Evolutionary conservation across 2,329 filamentous ascomycete genomes (phyloP).

Genomic region (Dryadomyces sulphureus): DNA sequence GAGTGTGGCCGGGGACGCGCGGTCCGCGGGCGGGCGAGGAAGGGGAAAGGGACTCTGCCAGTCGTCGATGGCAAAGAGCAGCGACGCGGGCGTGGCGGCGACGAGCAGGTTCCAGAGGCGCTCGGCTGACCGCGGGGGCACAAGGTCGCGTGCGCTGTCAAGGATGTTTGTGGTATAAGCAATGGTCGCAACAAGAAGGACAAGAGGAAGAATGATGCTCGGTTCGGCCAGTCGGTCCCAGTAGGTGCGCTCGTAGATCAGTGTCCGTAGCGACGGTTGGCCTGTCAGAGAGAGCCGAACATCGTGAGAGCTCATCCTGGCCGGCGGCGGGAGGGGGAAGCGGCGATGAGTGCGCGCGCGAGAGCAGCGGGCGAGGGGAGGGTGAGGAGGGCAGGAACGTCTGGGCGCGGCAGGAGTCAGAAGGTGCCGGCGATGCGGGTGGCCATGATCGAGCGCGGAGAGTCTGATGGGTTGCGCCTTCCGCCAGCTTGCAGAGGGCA

Average conservation of each 20-base stretch:
- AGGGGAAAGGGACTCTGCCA: conserved; percentile 35
- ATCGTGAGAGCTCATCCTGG: conserved; percentile 24
- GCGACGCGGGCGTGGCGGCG: conserved; percentile 35
- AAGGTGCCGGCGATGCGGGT: conserved; percentile 1
- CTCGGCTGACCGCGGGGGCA: conserved; percentile 23
- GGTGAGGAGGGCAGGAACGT: not conserved
- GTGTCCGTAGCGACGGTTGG: conserved; percentile 12
- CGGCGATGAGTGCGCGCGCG: not conserved
- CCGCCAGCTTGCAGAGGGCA: not conserved
- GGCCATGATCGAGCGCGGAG: not conserved
- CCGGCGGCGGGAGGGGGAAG: not conserved
- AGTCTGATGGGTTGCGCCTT: not conserved
- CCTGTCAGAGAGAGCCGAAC: conserved; percentile 13
- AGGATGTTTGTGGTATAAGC: conserved; percentile 18
- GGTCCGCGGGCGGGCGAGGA: conserved; percentile 15
- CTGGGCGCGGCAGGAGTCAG: not conserved
- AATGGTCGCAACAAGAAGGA: conserved; percentile 19
- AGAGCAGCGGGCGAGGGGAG: not conserved
- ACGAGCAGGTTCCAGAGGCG: conserved; percentile 46
- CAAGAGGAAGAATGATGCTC: conserved; percentile 19
- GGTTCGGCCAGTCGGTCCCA: conserved; percentile 21
- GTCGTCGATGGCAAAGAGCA: conserved; percentile 42
- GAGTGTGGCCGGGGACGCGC: conserved; percentile 15
- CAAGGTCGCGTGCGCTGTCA: conserved; percentile 11
- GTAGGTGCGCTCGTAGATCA: conserved; percentile 10